A percentile compares a stretch with the other conserved stretches of the same genome.
These are phyloP conservation scores for Phaeomoniella chlamydospora DNA, from an alignment of 2,329 filamentous ascomycete genomes.

Conservation along the genomic window DNA sequence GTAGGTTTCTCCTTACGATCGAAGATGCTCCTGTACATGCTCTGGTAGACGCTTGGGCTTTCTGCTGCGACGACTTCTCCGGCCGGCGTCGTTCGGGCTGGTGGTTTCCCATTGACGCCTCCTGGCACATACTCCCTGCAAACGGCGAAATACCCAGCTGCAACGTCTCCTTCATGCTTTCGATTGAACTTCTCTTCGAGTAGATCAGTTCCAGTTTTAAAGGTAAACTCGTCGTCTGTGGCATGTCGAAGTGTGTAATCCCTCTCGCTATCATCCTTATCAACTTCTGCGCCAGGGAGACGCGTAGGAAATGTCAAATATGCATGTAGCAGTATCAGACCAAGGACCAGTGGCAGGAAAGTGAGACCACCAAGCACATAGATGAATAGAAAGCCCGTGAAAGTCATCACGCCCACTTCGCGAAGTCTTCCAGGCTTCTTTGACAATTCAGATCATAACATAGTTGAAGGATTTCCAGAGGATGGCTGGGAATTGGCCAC, in stretches of 20 bases:
- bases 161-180: constrained; percentile 57
- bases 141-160: constrained; percentile 88
- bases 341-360: constrained; percentile 61
- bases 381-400: constrained; percentile 49
- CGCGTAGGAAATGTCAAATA: constrained; percentile 43
- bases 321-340: constrained; percentile 47
- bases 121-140: constrained; percentile 85
- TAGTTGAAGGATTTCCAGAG: too few relatives aligned
- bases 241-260: constrained; percentile 36
- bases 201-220: constrained; percentile 46
- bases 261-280: constrained; percentile 5
- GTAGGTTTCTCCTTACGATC: constrained; percentile 54
- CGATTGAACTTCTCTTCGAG: constrained; percentile 48
- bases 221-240: constrained; percentile 49
- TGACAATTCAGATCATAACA: too few relatives aligned
- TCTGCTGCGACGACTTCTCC: constrained; percentile 64
- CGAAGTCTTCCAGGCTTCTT: too few relatives aligned
- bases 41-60: constrained; percentile 91
- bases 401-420: constrained; percentile 4
- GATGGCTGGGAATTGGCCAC: too few relatives aligned
- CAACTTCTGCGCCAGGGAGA: constrained; percentile 9
- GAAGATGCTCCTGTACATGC: constrained; percentile 94
- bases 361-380: constrained; percentile 82
- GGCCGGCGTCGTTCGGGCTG: constrained; percentile 69
- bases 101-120: constrained; percentile 83